Evolutionary conservation across 352 stramenopile genomes (phyloP), one percentile per base, ranked within the genome.

Genomic region (Thalassiosira sp.): DNA sequence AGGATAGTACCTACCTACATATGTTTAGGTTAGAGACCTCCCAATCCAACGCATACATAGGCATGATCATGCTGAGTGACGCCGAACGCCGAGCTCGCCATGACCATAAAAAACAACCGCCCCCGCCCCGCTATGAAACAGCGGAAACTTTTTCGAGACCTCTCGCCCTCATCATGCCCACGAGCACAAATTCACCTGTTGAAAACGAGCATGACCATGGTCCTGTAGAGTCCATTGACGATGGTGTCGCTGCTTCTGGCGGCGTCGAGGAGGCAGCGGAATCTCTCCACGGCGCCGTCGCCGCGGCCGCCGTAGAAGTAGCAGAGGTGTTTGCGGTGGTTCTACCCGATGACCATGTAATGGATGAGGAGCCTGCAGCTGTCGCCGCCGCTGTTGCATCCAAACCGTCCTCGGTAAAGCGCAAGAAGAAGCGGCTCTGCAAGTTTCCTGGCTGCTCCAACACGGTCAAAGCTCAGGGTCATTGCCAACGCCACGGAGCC

Each of bases 401-500:
- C 31, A 37, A 51, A 22, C 18, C 42, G 3, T 51, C 42, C 3
- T 6, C 49, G 20, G n/a, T 7, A 20, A 45, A 61, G 3, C 8
- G n/a, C 24, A 31, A 37, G 27, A 70, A 58, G 28, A 24, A 80
- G 25, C 75, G 77, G 2, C 81, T 81, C 24, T 90, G 81, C 53
- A 56, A 60, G 3, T 60, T 64, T 13, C 65, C 78, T 10, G 74
- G 75, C 20, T 90, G 84, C 46, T 74, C 52, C 20, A 82, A 67
- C 20, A 70, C 72, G 0, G 83, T 90, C 48, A 89, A 88, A 60
- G 76, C 66, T 40, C 78, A 87, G 64, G 81, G 81, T 8, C 75
- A 82, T 31, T 90, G 84, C 65, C 81, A 89, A 77, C 71, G 61
- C 16, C 84, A 90, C 57, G 81, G 84, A 13, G 81, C 78, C 10